Evolutionary conservation across 257 asterid species (phyloP), one percentile per base, ranked within the genome.

Genomic region (Schizonepeta tenuifolia): DNA sequence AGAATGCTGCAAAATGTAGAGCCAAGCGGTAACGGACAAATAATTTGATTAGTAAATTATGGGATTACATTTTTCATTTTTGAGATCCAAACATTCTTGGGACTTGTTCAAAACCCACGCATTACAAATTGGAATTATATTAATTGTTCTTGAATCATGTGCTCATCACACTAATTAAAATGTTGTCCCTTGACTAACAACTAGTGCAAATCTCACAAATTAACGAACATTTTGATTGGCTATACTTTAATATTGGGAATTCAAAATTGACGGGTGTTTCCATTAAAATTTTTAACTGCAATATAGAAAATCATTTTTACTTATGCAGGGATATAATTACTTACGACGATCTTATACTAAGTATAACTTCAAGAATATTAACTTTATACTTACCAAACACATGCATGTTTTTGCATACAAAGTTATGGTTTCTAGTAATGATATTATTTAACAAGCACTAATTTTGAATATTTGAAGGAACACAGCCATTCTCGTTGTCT

Each of bases 11-110:
- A 70, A 67, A 75, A 65, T 56, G 80, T 69, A 72, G 74, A 50
- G 84, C 77, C 89, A 85, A 84, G 72, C 8, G 47, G 74, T 55
- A 80, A 71, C 36, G 3, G 92, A 86, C 94, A 83, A 85, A 74
- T 14, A 14, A 57, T 43, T 55, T 69, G 46, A 68, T 65, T 78
- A 59, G 21, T 67, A 75, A 60, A 79, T 53, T 49, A 57, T 41
- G 55, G 62, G 72, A 58, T 75, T 65, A 53, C 40, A 66, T 72
- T 53, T 31, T 67, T 60, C 40, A 66, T 72, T 53, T 31, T 67
- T 60, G 85, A 79, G 77, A 75, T 81, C 82, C 80, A 82, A 85
- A 90, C 89, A 85, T 85, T 81, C 61, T 88, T 83, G 96, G 87
- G 86, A 88, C 85, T 82, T 84, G 93, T 75, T 85, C 68, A 51